These are phyloP conservation scores for Dicorynia guianensis DNA, from an alignment of 306 rosid genomes.

Conservation along the genomic window DNA sequence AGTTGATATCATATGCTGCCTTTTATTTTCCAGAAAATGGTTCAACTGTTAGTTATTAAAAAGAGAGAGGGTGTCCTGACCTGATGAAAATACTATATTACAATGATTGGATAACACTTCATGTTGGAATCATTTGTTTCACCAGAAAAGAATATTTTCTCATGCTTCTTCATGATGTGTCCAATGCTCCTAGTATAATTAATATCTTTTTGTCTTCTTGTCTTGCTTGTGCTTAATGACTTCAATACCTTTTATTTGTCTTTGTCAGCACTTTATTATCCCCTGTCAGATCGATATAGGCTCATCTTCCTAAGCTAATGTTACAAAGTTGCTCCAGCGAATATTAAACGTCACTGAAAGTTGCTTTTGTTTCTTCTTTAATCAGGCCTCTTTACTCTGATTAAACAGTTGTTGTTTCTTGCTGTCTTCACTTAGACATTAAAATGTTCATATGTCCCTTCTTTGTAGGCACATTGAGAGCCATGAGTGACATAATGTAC, in stretches of 20 bases:
- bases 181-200: too few species aligned
- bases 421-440: neutral
- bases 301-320: too few species aligned
- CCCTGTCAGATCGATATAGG: neutral
- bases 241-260: neutral
- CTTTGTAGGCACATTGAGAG: slow-evolving; percentile 12
- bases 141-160: neutral
- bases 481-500: slow-evolving; percentile 48
- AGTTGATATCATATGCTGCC: too few species aligned
- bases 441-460: neutral
- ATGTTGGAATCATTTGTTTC: neutral
- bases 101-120: neutral
- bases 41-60: too few species aligned
- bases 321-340: neutral
- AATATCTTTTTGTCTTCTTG: neutral
- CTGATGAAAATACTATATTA: neutral
- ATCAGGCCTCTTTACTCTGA: too few species aligned
- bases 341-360: neutral
- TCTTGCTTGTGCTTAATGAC: neutral
- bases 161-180: neutral
- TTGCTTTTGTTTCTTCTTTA: neutral
- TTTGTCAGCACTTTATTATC: neutral
- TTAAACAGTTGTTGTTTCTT: neutral
- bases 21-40: too few species aligned
- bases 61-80: neutral